Conservation (phyloP, 176 grass and related monocot species). For the Oryza nivara region DNA sequence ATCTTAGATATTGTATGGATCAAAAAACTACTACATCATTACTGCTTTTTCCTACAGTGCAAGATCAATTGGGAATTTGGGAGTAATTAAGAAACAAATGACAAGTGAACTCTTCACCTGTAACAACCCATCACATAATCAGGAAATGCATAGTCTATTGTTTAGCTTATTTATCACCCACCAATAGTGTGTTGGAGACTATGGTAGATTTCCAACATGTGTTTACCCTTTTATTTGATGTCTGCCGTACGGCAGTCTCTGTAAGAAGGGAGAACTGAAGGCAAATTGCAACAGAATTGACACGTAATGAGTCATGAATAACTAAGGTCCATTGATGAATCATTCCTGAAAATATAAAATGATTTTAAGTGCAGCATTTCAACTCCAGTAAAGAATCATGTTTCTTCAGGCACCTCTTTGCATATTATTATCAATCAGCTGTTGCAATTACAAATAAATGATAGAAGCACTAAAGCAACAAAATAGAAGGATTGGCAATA, state of each 20-base stretch:
- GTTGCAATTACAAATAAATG: constrained; percentile 3
- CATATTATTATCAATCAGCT: constrained; percentile 8
- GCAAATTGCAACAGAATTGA: not conserved
- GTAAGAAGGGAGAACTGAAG: not conserved
- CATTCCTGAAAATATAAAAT: not conserved
- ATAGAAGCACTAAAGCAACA: constrained; percentile 13
- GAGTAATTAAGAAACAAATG: not conserved
- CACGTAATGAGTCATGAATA: not conserved
- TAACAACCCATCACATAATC: constrained; percentile 6
- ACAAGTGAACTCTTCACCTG: not conserved
- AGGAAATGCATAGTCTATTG: not conserved
- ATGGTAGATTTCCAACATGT: not conserved
- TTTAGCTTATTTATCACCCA: constrained; percentile 16
- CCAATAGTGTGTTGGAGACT: not conserved
- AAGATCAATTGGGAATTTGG: not conserved
- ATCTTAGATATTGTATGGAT: not conserved
- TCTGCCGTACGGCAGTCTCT: not conserved
- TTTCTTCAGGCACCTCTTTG: constrained; percentile 17
- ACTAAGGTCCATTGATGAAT: not conserved
- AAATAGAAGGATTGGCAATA: constrained; percentile 44
- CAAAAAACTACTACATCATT: not conserved
- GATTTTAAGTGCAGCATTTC: not conserved
- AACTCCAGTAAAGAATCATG: constrained; percentile 5
- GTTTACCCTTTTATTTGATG: not conserved
- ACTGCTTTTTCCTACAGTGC: not conserved